phyloP scores from a whole-genome alignment of 371 early-diverging fungal genomes.

The Mucor circinelloides region DNA sequence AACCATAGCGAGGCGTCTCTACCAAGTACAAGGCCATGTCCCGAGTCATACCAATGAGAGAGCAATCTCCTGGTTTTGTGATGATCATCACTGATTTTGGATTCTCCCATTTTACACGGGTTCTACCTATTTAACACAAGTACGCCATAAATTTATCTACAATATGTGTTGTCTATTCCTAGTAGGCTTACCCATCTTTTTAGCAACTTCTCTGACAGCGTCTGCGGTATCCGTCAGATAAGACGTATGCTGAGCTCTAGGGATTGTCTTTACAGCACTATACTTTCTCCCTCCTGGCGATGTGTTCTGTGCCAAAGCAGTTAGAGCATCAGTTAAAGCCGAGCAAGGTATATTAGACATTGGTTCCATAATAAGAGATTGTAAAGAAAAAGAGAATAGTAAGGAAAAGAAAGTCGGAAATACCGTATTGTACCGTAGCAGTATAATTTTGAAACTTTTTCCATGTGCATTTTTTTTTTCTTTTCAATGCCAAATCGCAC shows the following conservation, averaged over 20 bases:
- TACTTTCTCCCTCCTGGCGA: conserved; percentile 9
- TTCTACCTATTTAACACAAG: conserved; percentile 27
- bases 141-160: not conserved
- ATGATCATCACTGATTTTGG: conserved; percentile 85
- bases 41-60: conserved; percentile 76
- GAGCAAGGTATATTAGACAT: conserved; percentile 18
- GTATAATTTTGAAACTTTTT: not conserved
- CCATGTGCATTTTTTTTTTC: not conserved
- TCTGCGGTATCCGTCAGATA: conserved; percentile 45
- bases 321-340: conserved; percentile 21
- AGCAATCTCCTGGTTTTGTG: conserved; percentile 87
- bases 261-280: conserved; percentile 19
- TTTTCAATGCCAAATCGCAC: not conserved
- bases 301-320: conserved; percentile 21
- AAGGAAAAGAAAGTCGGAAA: not conserved
- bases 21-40: conserved; percentile 84
- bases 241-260: conserved; percentile 22
- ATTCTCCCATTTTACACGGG: conserved; percentile 65
- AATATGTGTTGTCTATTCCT: not conserved
- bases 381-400: conserved; percentile 2
- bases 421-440: not conserved
- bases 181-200: conserved; percentile 27
- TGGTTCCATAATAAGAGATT: conserved; percentile 7
- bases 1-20: conserved; percentile 45
- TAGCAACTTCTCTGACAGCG: conserved; percentile 46